These are phyloP conservation scores for Colletotrichum sp. DNA, from an alignment of 2,329 filamentous ascomycete genomes.

Conservation along the genomic window DNA sequence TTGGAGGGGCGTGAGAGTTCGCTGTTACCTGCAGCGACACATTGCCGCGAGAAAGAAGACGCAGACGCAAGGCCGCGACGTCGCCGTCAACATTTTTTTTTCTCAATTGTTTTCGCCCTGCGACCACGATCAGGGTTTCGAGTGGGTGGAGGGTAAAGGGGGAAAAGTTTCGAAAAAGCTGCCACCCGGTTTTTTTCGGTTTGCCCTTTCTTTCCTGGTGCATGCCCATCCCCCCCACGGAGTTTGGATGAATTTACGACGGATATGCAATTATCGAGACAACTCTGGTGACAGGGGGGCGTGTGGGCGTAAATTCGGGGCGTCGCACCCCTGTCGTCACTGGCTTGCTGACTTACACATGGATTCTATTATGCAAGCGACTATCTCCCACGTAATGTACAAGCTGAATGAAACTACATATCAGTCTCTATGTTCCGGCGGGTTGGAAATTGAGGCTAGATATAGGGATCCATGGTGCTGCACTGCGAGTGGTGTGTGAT, in stretches of 20 bases:
- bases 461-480: not conserved
- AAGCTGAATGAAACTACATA: not conserved
- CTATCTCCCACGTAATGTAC: not conserved
- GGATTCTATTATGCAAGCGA: not conserved
- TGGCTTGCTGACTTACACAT: not conserved
- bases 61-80: not conserved
- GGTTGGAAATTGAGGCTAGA: not conserved
- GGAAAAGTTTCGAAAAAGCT: not conserved
- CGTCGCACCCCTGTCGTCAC: not conserved
- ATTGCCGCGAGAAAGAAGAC: not conserved
- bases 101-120: not conserved
- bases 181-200: not conserved
- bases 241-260: not conserved
- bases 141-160: not conserved
- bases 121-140: not conserved
- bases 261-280: conserved; percentile 4
- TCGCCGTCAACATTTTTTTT: not conserved
- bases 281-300: not conserved
- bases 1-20: not conserved
- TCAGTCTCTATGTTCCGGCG: not conserved
- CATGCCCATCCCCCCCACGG: not conserved
- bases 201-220: not conserved
- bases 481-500: not conserved
- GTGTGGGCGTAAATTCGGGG: not conserved
- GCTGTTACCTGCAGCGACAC: not conserved